Percentiles rank a stretch among this genome's conserved stretches.
Evolutionary conservation across 441 rosid genomes (phyloP).

Genomic region (Pelargonium citronellum): DNA sequence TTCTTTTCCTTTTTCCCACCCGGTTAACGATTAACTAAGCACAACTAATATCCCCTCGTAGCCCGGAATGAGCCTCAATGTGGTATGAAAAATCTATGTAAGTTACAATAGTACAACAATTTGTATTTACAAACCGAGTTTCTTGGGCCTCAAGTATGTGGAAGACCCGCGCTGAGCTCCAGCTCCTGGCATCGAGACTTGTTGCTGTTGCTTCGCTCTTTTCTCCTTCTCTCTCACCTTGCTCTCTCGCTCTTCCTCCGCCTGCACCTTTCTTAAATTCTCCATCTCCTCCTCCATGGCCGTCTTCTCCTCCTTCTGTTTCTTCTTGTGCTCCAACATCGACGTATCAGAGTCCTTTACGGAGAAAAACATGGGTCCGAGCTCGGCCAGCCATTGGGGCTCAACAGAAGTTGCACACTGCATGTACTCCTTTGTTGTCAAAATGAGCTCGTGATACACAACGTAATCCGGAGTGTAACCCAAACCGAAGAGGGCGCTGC

Average conservation of each 20-base stretch:
- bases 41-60: no score
- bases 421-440: conserved; percentile 93
- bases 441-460: conserved; percentile 84
- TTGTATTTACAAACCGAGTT: conserved; percentile 50
- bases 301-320: conserved; percentile 80
- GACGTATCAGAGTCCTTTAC: conserved; percentile 86
- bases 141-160: conserved; percentile 68
- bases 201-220: conserved; percentile 70
- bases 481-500: conserved; percentile 83
- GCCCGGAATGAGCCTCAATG: no score
- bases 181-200: conserved; percentile 60
- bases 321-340: conserved; percentile 83
- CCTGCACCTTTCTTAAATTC: conserved; percentile 68
- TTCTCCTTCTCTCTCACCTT: conserved; percentile 54
- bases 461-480: conserved; percentile 84
- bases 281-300: conserved; percentile 99
- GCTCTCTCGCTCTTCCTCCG: conserved; percentile 42
- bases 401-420: conserved; percentile 92
- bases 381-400: conserved; percentile 88
- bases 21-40: no score
- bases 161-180: conserved; percentile 40
- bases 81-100: not conserved
- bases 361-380: conserved; percentile 95
- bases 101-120: conserved; percentile 2
- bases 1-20: no score